Evolutionary conservation across 1,139 yeast genomes (phyloP).

Genomic region (Kurtzmaniella natalensis): DNA sequence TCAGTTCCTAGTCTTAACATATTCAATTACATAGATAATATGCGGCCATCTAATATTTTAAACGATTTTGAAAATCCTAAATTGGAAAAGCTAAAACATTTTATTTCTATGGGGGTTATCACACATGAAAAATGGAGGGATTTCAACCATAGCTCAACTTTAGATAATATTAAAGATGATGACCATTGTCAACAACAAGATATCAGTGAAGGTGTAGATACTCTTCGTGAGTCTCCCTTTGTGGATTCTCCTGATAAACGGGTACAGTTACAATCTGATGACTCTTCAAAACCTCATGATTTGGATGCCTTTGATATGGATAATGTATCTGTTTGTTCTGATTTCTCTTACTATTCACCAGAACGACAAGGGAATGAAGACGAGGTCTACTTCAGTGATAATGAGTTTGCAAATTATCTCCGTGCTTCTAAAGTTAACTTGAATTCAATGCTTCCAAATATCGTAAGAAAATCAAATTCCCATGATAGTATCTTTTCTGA

Average conservation of each 20-base stretch:
- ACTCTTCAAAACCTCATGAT: too few species aligned
- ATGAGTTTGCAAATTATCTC: conserved; percentile 25
- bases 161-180: conserved; percentile 5
- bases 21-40: conserved; percentile 3
- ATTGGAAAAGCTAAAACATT: conserved; percentile 22
- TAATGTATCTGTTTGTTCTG: conserved; percentile 22
- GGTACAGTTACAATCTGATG: too few species aligned
- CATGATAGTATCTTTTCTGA: conserved; percentile 20
- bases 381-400: conserved; percentile 5
- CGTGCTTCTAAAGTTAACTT: conserved; percentile 33
- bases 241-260: too few species aligned
- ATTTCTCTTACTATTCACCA: conserved; percentile 23
- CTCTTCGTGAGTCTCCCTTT: too few species aligned
- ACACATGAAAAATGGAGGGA: background rate
- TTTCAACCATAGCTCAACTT: background rate
- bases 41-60: conserved; percentile 5
- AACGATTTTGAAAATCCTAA: conserved; percentile 12
- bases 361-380: conserved; percentile 11
- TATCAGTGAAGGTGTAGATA: conserved; percentile 2
- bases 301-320: conserved; percentile 14
- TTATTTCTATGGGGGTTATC: conserved; percentile 14
- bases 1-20: conserved; percentile 10
- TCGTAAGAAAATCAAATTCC: conserved; percentile 21
- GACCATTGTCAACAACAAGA: conserved; percentile 4
- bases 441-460: conserved; percentile 29